Base-by-base conservation (phyloP, 1,139 yeast species). In the Yamadazyma dendronema region DNA sequence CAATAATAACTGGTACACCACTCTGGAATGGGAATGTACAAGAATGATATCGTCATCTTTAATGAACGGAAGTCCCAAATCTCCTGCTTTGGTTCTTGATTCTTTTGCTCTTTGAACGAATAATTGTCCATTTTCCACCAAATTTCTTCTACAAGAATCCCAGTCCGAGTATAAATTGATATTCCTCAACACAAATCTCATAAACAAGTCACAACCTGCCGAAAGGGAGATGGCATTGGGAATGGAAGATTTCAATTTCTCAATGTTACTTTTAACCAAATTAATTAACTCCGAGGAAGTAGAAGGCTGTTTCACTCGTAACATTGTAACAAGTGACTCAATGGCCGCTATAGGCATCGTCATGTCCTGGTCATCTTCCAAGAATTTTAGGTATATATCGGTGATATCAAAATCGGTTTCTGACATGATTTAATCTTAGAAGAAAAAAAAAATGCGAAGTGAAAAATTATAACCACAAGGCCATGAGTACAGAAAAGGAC, bases 291-390 rank as follows among this genome's bases (percentile, higher is more conserved):
- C 98, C 1, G 97, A 86, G 2, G 96, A 87, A 0, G 99, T 94
- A 4, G 88, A 75, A 3, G 97, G 97, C 56, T 88, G 88, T 50
- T 88, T 84, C 35, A 81, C 78, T 45, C 83, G 73, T 29, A 94
- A 66, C 65, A 92, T 76, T 4, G 94, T 84, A 21, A 92, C 96
- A 37, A 94, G 69, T 15, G 96, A 81, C 62, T 92, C 97, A 54
- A 94, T 94, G 35, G 98, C 98, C 36, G 98, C 99, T 29, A 94
- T 87, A 4, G 99, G 99, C 97, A 90, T 94, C 10, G 98, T 90
- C 82, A 94, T 86, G 38, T 92, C 97, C 17, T 85, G 74, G 61
- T 92, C 97, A 40, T 89, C 96, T 47, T 76, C 79, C 42, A 92
- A 70, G 59, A 87, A 89, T 58, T 77, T 76, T 44, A 86, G 73